These are phyloP conservation scores for Elongisporangium prolatum DNA, from an alignment of 352 stramenopile species.

Conservation along the genomic window DNA sequence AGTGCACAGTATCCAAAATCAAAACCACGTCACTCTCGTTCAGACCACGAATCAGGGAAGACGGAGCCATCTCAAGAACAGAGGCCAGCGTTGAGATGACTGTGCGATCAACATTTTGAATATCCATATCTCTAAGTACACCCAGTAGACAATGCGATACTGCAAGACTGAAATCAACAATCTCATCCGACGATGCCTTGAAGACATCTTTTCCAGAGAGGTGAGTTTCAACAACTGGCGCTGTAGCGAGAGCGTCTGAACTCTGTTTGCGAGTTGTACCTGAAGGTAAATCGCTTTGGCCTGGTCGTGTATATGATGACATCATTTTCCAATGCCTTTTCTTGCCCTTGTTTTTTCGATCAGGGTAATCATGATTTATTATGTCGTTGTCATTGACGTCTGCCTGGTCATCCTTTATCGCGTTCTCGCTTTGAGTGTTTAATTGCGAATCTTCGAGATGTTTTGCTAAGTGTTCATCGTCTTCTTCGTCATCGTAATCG, in stretches of 20 bases:
- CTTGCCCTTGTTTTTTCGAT: too few species aligned
- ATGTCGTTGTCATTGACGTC: constrained; percentile 7
- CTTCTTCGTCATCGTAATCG: constrained; percentile 22
- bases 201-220: constrained; percentile 14
- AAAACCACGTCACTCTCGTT: constrained; percentile 50
- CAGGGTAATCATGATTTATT: background rate
- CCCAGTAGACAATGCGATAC: constrained; percentile 42
- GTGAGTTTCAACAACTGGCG: too few species aligned
- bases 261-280: too few species aligned
- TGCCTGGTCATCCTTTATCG: constrained; percentile 29
- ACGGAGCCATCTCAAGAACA: constrained; percentile 72
- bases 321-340: constrained; percentile 7
- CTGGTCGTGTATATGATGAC: too few species aligned
- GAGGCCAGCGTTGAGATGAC: constrained; percentile 62
- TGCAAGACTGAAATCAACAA: constrained; percentile 42
- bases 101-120: constrained; percentile 61
- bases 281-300: too few species aligned
- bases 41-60: constrained; percentile 40
- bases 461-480: constrained; percentile 5
- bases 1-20: constrained; percentile 64
- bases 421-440: constrained; percentile 24
- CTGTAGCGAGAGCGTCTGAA: too few species aligned
- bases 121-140: constrained; percentile 50
- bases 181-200: constrained; percentile 25
- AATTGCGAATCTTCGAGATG: constrained; percentile 6